These are phyloP conservation scores for Trypanosoma brucei DNA, from an alignment of 208 protist species.

Conservation along the genomic window DNA sequence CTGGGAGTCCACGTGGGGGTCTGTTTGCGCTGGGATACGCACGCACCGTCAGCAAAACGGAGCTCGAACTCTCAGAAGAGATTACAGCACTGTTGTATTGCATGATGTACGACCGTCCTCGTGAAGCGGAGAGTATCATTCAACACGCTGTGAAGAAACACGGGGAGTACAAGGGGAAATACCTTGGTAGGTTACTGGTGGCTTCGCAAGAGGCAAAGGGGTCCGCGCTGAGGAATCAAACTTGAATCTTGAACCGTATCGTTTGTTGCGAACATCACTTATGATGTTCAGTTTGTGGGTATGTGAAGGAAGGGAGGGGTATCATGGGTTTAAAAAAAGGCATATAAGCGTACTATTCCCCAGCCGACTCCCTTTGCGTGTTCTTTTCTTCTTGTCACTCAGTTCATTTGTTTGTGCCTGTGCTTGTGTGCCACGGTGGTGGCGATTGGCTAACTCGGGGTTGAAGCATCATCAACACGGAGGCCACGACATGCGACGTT, in stretches of 20 bases:
- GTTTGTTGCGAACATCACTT: not conserved
- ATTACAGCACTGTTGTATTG: conserved; percentile 75
- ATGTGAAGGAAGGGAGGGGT: no score
- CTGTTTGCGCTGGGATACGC: conserved; percentile 64
- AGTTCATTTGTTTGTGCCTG: no score
- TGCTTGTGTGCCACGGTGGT: no score
- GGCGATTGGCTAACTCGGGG: no score
- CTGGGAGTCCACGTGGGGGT: conserved; percentile 61
- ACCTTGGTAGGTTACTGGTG: conserved; percentile 48
- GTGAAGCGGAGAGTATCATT: conserved; percentile 74
- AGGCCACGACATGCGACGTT: no score
- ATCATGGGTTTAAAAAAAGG: no score
- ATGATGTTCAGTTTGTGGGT: not conserved
- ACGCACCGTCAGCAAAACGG: conserved; percentile 50
- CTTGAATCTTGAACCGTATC: not conserved
- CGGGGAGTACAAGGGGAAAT: conserved; percentile 29
- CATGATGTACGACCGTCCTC: conserved; percentile 61
- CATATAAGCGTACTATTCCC: no score
- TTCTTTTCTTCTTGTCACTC: no score
- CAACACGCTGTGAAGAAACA: conserved; percentile 30
- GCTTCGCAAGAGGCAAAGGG: conserved; percentile 24
- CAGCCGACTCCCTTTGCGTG: no score
- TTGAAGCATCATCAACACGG: no score
- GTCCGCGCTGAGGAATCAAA: conserved; percentile 11
- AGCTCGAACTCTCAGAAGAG: conserved; percentile 53